Evolutionary conservation across 345 rosid species (phyloP), one percentile per base, ranked within the genome.

Genomic region (Euphorbia pulcherrima): DNA sequence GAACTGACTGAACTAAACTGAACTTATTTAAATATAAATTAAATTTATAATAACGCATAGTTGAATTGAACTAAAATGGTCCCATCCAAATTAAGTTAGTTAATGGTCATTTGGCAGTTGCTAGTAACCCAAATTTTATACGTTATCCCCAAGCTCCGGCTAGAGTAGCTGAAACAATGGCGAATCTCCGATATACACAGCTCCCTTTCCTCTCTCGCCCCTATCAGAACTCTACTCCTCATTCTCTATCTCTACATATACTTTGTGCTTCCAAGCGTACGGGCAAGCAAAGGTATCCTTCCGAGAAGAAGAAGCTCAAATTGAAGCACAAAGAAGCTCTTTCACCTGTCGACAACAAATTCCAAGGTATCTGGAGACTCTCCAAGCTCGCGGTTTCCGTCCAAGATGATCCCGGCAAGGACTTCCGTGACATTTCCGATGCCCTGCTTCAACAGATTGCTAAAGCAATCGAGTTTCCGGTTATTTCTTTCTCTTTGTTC

Each of bases 231-330:
- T 74, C 52, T 5, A 13, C 37, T 33, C 7, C 37, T 33, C 75
- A 75, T 64, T 54, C 7, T 77, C 84, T 62, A 63, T 62, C 69
- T 4, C 62, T 72, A 68, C 71, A 62, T 66, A 46, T 78, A 77
- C 40, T 74, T 81, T 78, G 84, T 84, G 73, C 89, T 17, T 1
- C 72, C 12, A 90, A 86, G 78, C 82, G 98, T 74, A 83, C 94
- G n/a, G 97, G 96, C 24, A 90, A 85, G 66, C 85, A 77, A 73
- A 78, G 97, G 71, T 93, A 93, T 73, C 98, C 98, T 13, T 93
- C 98, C 0, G 98, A 93, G 87, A 90, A 92, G 83, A 93, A 78
- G 82, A 90, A 87, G 83, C 84, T 93, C 57, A 87, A 78, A 20
- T 65, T 76, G 70, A 81, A 75, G 82, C 92, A 78, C 69, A 84